Evolutionary conservation across 2,329 filamentous ascomycete genomes (phyloP), one percentile per base, ranked within the genome.

Genomic region (Cordyceps cicadae): DNA sequence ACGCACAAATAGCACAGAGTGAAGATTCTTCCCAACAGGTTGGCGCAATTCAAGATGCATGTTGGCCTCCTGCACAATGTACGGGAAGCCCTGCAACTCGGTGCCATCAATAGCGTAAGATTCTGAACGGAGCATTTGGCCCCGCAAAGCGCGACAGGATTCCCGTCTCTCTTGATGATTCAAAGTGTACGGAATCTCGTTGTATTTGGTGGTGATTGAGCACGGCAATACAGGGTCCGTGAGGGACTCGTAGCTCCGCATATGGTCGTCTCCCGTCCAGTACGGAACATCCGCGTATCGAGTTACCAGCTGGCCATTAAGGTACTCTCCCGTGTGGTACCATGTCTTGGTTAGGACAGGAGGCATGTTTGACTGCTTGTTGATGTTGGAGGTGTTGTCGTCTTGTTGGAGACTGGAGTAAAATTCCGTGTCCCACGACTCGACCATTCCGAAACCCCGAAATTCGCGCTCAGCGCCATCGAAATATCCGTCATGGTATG

Each of bases 401-500:
- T 26, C 58, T 26, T 53, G 19, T 52, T 49, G 29, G 1, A 62
- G 54, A 21, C 46, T 59, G 12, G 39, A 49, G 24, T 61, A 62
- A 8, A 64, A 39, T 51, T 69, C 65, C 2, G 63, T 62, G 29
- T 69, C 67, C 65, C 63, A 66, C 7, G 57, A 43, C 45, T 73
- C 70, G 1, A 71, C 70, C 62, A 67, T 66, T 3, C 61, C 70
- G 56, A 73, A 73, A 2, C 71, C 71, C 2, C 66, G 55, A 58
- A 72, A 72, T 51, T 72, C 66, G 1, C 66, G 46, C 54, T 72
- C 70, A 1, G 60, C 7, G 0, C 46, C 60, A 49, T 72, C 69
- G 59, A 63, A 72, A 57, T 64, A 69, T 1, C 71, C 71, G 56
- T 71, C 39, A 62, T 69, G 67, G 50, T 69, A 69, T 14, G 48